phyloP scores from a whole-genome alignment of 768 basidiomycete genomes.

The Gloeopeniophorella convolvens region DNA sequence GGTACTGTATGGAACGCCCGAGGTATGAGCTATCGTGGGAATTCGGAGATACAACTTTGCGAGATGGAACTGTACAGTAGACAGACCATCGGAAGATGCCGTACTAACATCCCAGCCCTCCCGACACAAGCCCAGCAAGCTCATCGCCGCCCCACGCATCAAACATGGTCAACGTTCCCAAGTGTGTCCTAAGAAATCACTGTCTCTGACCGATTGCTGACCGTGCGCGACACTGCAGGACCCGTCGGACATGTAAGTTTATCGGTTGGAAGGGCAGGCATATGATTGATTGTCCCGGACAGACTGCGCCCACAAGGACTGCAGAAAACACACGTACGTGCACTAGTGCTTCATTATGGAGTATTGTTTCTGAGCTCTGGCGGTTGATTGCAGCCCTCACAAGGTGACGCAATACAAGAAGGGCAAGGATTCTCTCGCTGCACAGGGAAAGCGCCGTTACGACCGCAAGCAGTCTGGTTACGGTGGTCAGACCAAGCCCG shows the following conservation, averaged over 20 bases:
- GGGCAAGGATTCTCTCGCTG: slow-evolving; percentile 97
- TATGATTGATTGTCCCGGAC: slow-evolving; percentile 18
- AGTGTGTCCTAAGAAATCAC: slow-evolving; percentile 47
- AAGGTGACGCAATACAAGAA: slow-evolving; percentile 99
- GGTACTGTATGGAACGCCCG: too few species aligned
- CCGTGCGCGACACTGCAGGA: slow-evolving; percentile 41
- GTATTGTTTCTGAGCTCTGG: slow-evolving; percentile 5
- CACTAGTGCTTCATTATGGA: background rate
- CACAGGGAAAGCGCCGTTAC: slow-evolving; percentile 99
- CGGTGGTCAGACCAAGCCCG: slow-evolving; percentile 99
- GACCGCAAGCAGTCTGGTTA: slow-evolving; percentile 98
- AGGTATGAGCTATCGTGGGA: too few species aligned
- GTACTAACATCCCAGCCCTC: too few species aligned
- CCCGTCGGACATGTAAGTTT: slow-evolving; percentile 91
- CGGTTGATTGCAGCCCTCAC: slow-evolving; percentile 63
- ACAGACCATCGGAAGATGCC: slow-evolving; percentile 5
- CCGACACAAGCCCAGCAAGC: background rate
- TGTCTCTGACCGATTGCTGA: background rate
- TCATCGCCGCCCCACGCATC: slow-evolving; percentile 3
- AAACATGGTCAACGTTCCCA: slow-evolving; percentile 94
- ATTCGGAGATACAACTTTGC: slow-evolving; percentile 11
- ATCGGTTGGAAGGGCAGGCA: background rate
- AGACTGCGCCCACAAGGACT: slow-evolving; percentile 96
- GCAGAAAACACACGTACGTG: slow-evolving; percentile 94
- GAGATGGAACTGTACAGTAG: slow-evolving; percentile 11